Evolutionary conservation across 495 filamentous ascomycete species (phyloP).

Genomic region (Penicillium daleae): DNA sequence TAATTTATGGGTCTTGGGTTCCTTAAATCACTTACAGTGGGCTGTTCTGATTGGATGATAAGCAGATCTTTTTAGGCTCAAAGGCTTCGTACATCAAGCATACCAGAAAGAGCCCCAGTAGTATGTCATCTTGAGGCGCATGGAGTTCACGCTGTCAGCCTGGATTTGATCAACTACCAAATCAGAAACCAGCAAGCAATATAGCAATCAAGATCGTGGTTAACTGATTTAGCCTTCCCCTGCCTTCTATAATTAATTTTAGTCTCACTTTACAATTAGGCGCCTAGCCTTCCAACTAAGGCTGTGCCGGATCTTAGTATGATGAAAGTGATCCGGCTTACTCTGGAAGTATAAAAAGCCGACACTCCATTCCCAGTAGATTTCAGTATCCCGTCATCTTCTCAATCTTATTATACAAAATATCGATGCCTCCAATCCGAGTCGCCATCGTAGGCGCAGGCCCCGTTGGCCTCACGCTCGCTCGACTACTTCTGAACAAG

Average conservation of each 20-base stretch:
- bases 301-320: background rate
- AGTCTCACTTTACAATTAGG: background rate
- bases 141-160: background rate
- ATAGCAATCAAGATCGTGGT: background rate
- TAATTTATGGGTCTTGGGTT: background rate
- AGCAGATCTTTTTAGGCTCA: background rate
- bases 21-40: background rate
- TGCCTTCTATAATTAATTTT: background rate
- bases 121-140: background rate
- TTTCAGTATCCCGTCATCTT: background rate
- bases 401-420: background rate
- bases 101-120: background rate
- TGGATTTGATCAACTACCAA: background rate
- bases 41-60: background rate
- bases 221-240: background rate
- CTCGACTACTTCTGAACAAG: conserved; percentile 52
- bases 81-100: background rate
- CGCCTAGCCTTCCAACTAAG: background rate
- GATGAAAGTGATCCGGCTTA: background rate
- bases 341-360: background rate
- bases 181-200: background rate
- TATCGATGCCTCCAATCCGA: conserved; percentile 8
- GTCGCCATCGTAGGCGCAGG: conserved; percentile 54
- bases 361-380: background rate
- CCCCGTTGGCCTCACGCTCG: conserved; percentile 56